Percentiles rank a stretch among this genome's conserved stretches.
Conservation (phyloP, 305 asterid genomes). For the Solanum chacoense region DNA sequence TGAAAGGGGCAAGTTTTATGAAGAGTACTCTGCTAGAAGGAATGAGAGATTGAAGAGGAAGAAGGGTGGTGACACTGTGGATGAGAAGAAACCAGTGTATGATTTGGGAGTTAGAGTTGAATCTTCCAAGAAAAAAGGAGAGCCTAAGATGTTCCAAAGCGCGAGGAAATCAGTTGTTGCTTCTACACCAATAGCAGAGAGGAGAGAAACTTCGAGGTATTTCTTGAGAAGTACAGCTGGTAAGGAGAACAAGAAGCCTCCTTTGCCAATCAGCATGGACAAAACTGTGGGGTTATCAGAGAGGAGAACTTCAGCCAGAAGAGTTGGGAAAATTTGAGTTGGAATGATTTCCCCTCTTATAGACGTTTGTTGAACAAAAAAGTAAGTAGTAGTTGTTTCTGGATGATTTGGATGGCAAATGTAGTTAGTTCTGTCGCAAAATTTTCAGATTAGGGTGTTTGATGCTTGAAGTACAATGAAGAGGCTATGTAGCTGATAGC, state of each 20-base stretch:
- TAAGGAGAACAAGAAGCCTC: constrained; percentile 58
- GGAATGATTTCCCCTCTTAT: too few species aligned
- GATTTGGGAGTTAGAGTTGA: constrained; percentile 75
- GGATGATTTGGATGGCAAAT: neutral
- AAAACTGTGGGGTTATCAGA: constrained; percentile 32
- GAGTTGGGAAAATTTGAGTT: constrained; percentile 24
- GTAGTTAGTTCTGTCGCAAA: neutral
- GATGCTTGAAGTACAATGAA: neutral
- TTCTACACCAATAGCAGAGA: constrained; percentile 31
- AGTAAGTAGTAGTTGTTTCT: neutral
- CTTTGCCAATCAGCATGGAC: constrained; percentile 30
- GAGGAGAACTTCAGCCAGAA: constrained; percentile 35
- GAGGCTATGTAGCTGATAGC: constrained; percentile 3
- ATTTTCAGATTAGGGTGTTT: neutral
- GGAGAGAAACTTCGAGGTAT: constrained; percentile 46
- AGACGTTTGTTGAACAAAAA: neutral
- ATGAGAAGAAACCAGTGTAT: constrained; percentile 40
- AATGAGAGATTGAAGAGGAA: constrained; percentile 81
- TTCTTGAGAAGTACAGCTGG: constrained; percentile 35
- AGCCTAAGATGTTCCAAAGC: constrained; percentile 24
- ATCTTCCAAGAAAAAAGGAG: constrained; percentile 51
- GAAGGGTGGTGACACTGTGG: constrained; percentile 44
- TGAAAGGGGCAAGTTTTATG: constrained; percentile 73
- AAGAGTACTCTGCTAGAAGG: constrained; percentile 67
- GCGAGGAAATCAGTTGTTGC: constrained; percentile 30